Conservation (phyloP, 2,329 filamentous ascomycete species). For the Phialemoniopsis sp. region DNA sequence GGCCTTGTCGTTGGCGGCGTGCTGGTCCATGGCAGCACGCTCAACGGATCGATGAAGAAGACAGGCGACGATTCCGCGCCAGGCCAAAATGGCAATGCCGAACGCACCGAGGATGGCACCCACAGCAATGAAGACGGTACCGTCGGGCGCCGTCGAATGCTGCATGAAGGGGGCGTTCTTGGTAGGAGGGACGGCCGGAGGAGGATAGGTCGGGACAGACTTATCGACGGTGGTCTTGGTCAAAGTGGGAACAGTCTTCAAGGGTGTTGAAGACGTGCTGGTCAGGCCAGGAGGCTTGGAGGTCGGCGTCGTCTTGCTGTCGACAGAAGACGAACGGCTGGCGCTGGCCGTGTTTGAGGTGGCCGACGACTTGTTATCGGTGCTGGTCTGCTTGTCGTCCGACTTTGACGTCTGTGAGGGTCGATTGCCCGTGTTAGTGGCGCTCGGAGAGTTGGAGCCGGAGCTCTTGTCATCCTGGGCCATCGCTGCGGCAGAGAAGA, state of each 20-base stretch:
- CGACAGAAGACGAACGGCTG: slow-evolving; percentile 2
- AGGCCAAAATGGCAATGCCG: slow-evolving; percentile 75
- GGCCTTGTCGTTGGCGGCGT: slow-evolving; percentile 65
- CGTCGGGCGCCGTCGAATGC: slow-evolving; percentile 78
- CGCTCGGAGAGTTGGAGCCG: slow-evolving; percentile 1
- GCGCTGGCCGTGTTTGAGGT: slow-evolving; percentile 6
- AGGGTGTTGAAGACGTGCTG: slow-evolving; percentile 4
- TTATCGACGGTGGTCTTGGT: slow-evolving; percentile 23
- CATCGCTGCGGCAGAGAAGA: slow-evolving; percentile 16
- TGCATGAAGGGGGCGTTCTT: slow-evolving; percentile 88
- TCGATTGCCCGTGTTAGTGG: background rate
- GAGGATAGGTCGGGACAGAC: slow-evolving; percentile 55
- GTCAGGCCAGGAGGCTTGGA: slow-evolving; percentile 1
- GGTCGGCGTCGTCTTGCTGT: slow-evolving; percentile 1
- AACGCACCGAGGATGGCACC: slow-evolving; percentile 84
- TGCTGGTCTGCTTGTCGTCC: background rate
- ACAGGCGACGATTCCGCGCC: slow-evolving; percentile 85
- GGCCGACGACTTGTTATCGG: slow-evolving; percentile 1
- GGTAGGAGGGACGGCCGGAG: slow-evolving; percentile 76
- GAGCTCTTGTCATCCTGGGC: slow-evolving; percentile 16
- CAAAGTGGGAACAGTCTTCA: slow-evolving; percentile 33
- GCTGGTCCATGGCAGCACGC: slow-evolving; percentile 73
- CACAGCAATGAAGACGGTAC: slow-evolving; percentile 93
- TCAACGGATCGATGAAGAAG: slow-evolving; percentile 89
- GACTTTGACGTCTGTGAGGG: background rate